phyloP scores from a whole-genome alignment of 2,329 filamentous ascomycete genomes.

The Neonectria faginata region DNA sequence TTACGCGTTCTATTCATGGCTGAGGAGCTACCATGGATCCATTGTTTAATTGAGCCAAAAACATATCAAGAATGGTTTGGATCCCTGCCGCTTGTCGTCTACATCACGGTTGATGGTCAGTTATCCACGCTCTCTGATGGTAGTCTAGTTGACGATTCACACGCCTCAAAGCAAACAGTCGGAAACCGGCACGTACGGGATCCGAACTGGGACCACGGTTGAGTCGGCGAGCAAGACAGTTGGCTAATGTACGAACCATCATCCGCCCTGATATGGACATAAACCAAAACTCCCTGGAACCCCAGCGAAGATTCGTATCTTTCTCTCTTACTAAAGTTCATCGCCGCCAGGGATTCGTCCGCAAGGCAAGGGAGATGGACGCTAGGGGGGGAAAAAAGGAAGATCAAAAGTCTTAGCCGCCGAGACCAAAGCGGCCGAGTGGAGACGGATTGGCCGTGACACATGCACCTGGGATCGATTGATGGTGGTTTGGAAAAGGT shows the following conservation, averaged over 20 bases:
- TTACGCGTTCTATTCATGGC: not conserved
- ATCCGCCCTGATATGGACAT: not conserved
- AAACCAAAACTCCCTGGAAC: not conserved
- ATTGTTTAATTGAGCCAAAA: not conserved
- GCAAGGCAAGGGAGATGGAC: not conserved
- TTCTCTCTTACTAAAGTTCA: not conserved
- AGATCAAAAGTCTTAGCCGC: not conserved
- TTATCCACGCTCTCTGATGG: not conserved
- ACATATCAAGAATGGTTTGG: not conserved
- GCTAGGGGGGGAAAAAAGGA: not conserved
- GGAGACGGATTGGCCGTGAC: conserved; percentile 4
- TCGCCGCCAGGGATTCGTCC: not conserved
- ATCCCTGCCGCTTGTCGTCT: not conserved
- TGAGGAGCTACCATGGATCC: not conserved
- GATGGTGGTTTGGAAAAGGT: not conserved
- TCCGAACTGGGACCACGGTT: not conserved
- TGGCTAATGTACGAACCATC: not conserved
- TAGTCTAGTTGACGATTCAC: not conserved
- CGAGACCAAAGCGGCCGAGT: not conserved
- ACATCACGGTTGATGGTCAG: not conserved
- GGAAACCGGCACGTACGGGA: not conserved
- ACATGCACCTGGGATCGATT: conserved; percentile 4
- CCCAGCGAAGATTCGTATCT: not conserved
- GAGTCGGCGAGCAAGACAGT: not conserved
- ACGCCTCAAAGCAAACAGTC: not conserved